phyloP scores from a whole-genome alignment of 2,329 filamentous ascomycete species.

The Beauveria australis region DNA sequence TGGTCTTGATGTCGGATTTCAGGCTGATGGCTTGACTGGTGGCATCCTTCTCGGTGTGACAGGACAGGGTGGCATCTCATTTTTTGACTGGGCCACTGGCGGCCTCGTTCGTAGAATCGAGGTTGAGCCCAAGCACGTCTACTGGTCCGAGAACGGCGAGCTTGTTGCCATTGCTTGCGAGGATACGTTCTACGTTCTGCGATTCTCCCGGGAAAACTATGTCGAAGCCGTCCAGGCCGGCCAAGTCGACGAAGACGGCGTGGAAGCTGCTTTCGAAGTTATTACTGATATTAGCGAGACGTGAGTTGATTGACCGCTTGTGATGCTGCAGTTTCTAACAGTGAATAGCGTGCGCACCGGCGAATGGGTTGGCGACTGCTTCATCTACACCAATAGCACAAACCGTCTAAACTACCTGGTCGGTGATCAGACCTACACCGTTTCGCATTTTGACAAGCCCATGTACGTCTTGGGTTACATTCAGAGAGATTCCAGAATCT shows the following conservation, averaged over 20 bases:
- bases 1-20: constrained; percentile 88
- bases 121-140: constrained; percentile 66
- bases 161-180: constrained; percentile 88
- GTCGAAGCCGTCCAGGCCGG: constrained; percentile 74
- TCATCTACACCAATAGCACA: constrained; percentile 96
- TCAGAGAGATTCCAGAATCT: constrained; percentile 88
- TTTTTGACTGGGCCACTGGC: constrained; percentile 94
- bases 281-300: constrained; percentile 92
- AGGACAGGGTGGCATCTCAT: constrained; percentile 86
- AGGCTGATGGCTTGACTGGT: constrained; percentile 82
- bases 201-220: constrained; percentile 86
- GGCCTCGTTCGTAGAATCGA: constrained; percentile 88
- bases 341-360: constrained; percentile 70
- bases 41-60: constrained; percentile 89
- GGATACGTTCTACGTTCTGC: constrained; percentile 87
- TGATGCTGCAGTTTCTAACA: constrained; percentile 16
- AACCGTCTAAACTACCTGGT: constrained; percentile 97
- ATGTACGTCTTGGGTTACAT: constrained; percentile 96
- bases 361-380: constrained; percentile 97
- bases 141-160: constrained; percentile 97
- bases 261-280: constrained; percentile 92
- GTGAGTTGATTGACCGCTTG: constrained; percentile 32
- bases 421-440: constrained; percentile 94
- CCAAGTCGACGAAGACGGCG: constrained; percentile 79
- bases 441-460: constrained; percentile 91